Evolutionary conservation across 2,329 filamentous ascomycete genomes (phyloP), one percentile per base, ranked within the genome.

Genomic region (Alternaria sp.): DNA sequence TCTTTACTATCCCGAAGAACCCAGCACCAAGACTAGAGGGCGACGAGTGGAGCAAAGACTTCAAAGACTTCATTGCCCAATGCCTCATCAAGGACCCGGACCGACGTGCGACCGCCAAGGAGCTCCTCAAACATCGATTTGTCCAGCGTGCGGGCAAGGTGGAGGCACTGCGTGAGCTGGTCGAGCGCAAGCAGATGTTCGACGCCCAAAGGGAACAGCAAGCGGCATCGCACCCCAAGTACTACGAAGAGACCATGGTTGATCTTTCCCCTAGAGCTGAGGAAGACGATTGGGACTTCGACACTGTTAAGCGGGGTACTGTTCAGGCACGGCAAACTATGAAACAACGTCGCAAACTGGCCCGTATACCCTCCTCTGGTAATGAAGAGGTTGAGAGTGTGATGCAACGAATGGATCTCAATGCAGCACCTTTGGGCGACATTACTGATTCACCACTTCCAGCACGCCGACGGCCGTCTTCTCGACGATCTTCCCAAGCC

Each of bases 1-100:
- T 98, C 14, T 98, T 99, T 77, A 85, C 97, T 43, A 99, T 99
- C 57, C 94, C 94, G 1, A 98, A 97, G 80, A 93, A 93, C 70
- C 84, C 92, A 2, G 89, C 95, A 3, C 94, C 95, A 5, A 87
- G 90, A 41, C 83, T 99, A 1, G 93, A 97, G 76, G 94, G 93
- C 22, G 86, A 83, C 27, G 78, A 89, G 62, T 97, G 93, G 80
- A 94, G 92, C 79, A 90, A 86, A 71, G 92, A 97, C 38, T 97
- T 98, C 83, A 96, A 93, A 74, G 94, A 99, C 74, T 99, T 99
- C 72, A 85, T 99, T 20, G 86, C 92, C 0, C 89, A 93, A 68
- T 99, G 95, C 75, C 84, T 99, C 62, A 91, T 94, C 71, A 99
- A 98, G 77, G 93, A 98, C 72, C 91, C 93, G 9, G 93, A 97